These are phyloP conservation scores for Eucalyptus regnans DNA, from an alignment of 345 rosid genomes.

Conservation along the genomic window DNA sequence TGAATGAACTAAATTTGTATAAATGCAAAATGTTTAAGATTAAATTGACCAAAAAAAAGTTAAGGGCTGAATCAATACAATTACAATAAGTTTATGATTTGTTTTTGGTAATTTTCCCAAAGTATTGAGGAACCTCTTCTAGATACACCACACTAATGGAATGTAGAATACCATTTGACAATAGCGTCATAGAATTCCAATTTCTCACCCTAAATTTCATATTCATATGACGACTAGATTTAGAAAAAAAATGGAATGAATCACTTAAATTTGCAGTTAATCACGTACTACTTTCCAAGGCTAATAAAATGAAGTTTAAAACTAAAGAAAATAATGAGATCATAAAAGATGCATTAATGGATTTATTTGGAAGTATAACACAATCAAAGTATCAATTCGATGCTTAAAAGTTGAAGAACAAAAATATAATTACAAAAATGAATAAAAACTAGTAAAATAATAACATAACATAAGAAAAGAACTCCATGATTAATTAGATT, in stretches of 20 bases:
- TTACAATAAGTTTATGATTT: too few species aligned
- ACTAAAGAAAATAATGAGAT: background rate
- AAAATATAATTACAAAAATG: background rate
- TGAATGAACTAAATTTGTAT: accelerated
- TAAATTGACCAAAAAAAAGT: too few species aligned
- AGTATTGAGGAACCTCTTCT: background rate
- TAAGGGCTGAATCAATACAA: accelerated
- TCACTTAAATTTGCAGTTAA: background rate
- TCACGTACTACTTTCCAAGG: background rate
- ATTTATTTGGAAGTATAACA: background rate
- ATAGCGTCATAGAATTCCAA: background rate
- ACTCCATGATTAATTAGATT: background rate
- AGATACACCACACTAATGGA: background rate
- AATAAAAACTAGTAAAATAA: too few species aligned
- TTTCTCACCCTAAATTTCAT: background rate
- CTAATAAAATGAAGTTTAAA: background rate
- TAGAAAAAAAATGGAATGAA: background rate
- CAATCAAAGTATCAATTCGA: background rate
- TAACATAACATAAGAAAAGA: too few species aligned
- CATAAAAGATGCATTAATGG: background rate
- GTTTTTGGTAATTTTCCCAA: too few species aligned
- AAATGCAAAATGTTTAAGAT: too few species aligned
- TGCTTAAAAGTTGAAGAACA: background rate
- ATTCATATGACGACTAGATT: background rate
- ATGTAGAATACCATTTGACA: too few species aligned